Base-by-base conservation (phyloP, 2,329 filamentous ascomycete species). In the Colletotrichum caudatum region DNA sequence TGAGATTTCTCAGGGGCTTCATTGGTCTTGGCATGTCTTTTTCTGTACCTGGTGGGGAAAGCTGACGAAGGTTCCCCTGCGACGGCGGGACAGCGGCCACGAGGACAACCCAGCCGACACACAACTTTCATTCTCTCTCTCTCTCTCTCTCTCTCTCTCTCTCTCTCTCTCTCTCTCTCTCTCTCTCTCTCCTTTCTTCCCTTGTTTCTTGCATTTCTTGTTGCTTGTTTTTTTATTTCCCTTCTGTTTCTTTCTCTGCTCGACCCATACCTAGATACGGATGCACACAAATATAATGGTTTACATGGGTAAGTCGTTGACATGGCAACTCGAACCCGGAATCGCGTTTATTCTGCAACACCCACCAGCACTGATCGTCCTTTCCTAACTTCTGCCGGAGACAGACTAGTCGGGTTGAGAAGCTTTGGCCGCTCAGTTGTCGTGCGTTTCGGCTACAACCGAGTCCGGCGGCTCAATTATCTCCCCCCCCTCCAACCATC, bases 401-500 rank as follows among this genome's bases (percentile, higher is more conserved):
- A 64, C 35, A 37, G 61, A 44, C n/a, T 26, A 37, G 8, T 23
- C 26, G 37, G 51, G 37, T 18, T 48, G 9, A 23, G n/a, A 69
- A 69, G 64, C 69, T 69, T 69, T 69, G 69, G 41, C 53, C 39
- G 59, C 53, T 33, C 37, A 54, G 65, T 20, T 69, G 46, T 60
- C 61, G 7, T 69, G 65, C 58, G 59, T 71, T 69, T 71, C 69
- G 59, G 69, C 65, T 69, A 60, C 59, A 64, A 64, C 59, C 59
- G 59, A 71, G 54, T 71, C 64, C 69, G 69, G 68, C 59, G 20
- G n/a, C 41, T 23, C 41, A 37, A 9, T 60, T 6, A 41, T 29
- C 39, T 37, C 39, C 20, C 39, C 20, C 39, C 48, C 50, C 23
- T 39, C n/a, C 44, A 5, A n/a, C 29, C 18, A 29, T 59, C 18